Evolutionary conservation across 192 early-diverging fungal species (phyloP).

Genomic region (Linnemannia elongata): DNA sequence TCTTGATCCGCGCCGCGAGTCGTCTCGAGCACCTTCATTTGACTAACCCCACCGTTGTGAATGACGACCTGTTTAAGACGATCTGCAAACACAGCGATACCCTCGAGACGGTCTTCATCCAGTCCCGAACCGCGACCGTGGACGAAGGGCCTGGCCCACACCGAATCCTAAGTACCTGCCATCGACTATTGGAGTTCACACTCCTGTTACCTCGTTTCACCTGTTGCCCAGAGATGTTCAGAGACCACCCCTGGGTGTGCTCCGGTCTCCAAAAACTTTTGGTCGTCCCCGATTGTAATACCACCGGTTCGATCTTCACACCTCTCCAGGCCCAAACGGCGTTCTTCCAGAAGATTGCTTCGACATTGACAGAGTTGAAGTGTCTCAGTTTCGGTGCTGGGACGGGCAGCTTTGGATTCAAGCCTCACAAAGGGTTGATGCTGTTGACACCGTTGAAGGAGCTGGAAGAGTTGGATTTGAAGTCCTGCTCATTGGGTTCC

Average conservation of each 20-base stretch:
- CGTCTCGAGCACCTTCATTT: background rate
- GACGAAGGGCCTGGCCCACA: background rate
- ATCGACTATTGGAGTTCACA: background rate
- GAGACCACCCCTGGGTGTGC: background rate
- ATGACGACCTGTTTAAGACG: background rate
- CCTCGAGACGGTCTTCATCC: background rate
- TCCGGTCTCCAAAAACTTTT: background rate
- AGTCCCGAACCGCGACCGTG: background rate
- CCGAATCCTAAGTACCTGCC: constrained; percentile 1
- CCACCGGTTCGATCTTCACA: background rate
- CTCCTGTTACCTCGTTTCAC: background rate
- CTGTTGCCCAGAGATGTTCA: background rate
- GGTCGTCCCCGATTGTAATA: background rate
- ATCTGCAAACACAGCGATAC: background rate
- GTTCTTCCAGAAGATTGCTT: background rate
- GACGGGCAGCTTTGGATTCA: background rate
- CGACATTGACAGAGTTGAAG: background rate
- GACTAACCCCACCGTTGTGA: background rate
- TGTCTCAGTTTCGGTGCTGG: background rate
- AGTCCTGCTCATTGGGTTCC: background rate
- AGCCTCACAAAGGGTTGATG: background rate
- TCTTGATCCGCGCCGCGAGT: background rate
- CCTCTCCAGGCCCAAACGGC: background rate
- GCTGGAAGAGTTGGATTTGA: background rate
- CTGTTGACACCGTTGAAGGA: background rate